Evolutionary conservation across 2,329 filamentous ascomycete species (phyloP), one percentile per base, ranked within the genome.

Genomic region (Paradendryphiella salina): DNA sequence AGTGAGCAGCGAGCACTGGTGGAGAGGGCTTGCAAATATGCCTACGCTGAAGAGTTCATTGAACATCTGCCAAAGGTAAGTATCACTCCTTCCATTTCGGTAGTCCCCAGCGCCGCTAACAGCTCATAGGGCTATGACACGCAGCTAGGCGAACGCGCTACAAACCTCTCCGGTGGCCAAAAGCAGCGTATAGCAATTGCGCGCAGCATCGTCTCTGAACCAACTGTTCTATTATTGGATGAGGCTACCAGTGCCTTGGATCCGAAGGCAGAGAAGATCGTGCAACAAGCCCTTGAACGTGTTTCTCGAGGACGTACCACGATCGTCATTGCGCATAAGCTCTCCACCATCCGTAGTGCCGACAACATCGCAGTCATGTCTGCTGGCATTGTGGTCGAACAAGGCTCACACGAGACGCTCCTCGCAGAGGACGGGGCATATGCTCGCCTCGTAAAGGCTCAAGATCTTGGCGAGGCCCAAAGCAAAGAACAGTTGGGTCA

Each of bases 111-210:
- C 50, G 17, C 23, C 10, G 35, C 54, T 58, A 35, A 61, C 34
- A 18, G 1, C 89, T 90, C 10, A 0, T 87, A 96, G 67, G 89
- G 89, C 0, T 97, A 97, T 65, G 84, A 96, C 57, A 97, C 93
- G 0, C 85, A 95, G 59, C 90, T 99, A 14, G 94, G 93, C 49
- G 90, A 96, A 73, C 87, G 92, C 56, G 93, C 93, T 3, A 94
- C 95, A 72, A 78, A 96, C 48, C 81, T 97, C 8, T 95, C 89
- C 42, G 94, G 94, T 69, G 93, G 93, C 26, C 93, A 97, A 74
- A 96, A 96, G 74, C 93, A 97, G 74, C 88, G 93, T 59, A 93
- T 97, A 67, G 91, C 92, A 5, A 96, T 96, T 73, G 91, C 92
- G 5, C 82, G 91, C 65, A 91, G 91, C 29, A 84, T 96, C 51